Percentiles rank a stretch among this genome's conserved stretches.
Evolutionary conservation across 768 basidiomycete species (phyloP).

Genomic region (Vararia minispora): DNA sequence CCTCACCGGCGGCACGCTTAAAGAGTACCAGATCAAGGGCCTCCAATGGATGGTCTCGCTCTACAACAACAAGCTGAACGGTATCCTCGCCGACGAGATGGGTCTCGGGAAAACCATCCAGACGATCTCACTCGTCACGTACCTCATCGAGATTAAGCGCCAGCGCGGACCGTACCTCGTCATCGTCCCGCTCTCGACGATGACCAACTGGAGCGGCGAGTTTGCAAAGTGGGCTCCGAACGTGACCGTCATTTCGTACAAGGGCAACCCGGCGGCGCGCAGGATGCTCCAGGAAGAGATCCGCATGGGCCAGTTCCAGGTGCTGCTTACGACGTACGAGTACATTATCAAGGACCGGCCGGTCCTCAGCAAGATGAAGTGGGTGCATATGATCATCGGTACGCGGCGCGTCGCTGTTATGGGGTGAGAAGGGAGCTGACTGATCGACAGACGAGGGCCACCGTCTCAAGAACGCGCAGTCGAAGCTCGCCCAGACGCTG

Average conservation of each 20-base stretch:
- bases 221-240: slow-evolving; percentile 95
- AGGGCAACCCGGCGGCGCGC: slow-evolving; percentile 81
- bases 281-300: slow-evolving; percentile 69
- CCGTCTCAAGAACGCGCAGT: slow-evolving; percentile 94
- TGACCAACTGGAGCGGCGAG: slow-evolving; percentile 96
- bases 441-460: slow-evolving; percentile 73
- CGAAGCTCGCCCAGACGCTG: slow-evolving; percentile 80
- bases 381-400: slow-evolving; percentile 98
- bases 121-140: slow-evolving; percentile 89
- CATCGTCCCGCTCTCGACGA: slow-evolving; percentile 89
- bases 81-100: slow-evolving; percentile 94
- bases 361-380: slow-evolving; percentile 79
- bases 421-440: too few relatives aligned
- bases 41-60: slow-evolving; percentile 98
- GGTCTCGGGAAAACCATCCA: slow-evolving; percentile 95
- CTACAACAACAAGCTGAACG: slow-evolving; percentile 93
- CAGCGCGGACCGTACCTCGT: slow-evolving; percentile 94
- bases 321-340: slow-evolving; percentile 89
- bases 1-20: slow-evolving; percentile 79
- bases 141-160: slow-evolving; percentile 84
- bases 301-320: slow-evolving; percentile 77
- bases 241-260: slow-evolving; percentile 75
- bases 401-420: slow-evolving; percentile 16
- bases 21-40: slow-evolving; percentile 92
- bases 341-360: slow-evolving; percentile 98